These are phyloP conservation scores for Sclerotinia glacialis DNA, from an alignment of 2,329 filamentous ascomycete species.

Conservation along the genomic window DNA sequence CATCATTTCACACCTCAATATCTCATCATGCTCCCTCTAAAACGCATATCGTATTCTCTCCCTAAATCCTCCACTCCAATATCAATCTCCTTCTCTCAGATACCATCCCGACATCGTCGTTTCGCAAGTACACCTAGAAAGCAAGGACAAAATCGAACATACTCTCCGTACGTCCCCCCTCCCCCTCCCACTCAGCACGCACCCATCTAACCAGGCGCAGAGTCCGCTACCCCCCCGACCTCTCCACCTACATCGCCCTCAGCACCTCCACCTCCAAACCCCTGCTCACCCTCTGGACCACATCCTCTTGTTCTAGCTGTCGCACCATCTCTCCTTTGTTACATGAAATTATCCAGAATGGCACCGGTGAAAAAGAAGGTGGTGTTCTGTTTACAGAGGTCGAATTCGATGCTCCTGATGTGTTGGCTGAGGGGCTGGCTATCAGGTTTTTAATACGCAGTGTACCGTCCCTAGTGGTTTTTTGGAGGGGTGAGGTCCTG, in stretches of 20 bases:
- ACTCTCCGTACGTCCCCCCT: neutral
- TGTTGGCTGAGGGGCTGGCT: constrained; percentile 50
- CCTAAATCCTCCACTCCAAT: neutral
- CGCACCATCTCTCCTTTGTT: constrained; percentile 50
- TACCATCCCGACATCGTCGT: neutral
- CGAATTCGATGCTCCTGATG: constrained; percentile 57
- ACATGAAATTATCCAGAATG: constrained; percentile 45
- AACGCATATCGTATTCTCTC: neutral
- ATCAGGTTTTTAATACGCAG: constrained; percentile 57
- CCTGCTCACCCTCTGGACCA: constrained; percentile 60
- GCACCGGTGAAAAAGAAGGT: constrained; percentile 53
- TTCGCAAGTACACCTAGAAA: neutral
- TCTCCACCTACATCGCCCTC: constrained; percentile 55
- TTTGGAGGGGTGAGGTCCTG: constrained; percentile 35
- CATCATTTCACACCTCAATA: neutral
- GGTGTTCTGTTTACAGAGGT: constrained; percentile 54
- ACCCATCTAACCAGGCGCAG: constrained; percentile 39
- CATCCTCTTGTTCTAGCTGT: constrained; percentile 57
- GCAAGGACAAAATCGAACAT: constrained; percentile 14
- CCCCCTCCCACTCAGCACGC: neutral
- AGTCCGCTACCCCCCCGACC: constrained; percentile 53
- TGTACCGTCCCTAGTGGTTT: constrained; percentile 57
- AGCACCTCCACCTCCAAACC: constrained; percentile 53
- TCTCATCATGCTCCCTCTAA: constrained; percentile 2
- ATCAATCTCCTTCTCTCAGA: neutral